Base-by-base conservation (phyloP, 1,139 yeast species). In the Pichia sp. region DNA sequence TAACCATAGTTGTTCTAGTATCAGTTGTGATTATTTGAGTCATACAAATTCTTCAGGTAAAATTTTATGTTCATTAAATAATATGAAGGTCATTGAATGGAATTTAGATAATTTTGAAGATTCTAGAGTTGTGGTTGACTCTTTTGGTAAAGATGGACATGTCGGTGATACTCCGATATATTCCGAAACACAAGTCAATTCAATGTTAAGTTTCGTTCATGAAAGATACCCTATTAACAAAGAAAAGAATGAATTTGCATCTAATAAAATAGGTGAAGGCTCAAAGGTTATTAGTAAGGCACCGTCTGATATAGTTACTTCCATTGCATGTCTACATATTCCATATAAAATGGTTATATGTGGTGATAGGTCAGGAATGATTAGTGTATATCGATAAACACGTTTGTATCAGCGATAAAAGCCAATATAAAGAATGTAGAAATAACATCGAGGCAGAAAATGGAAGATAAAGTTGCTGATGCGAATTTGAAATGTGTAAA, bases 311-410 rank as follows among this genome's bases (percentile, higher is more conserved):
- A 53, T 64, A 3, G 65, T 82, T 24, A 70, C 69, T 2, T 80
- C 67, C 32, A 59, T 81, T 11, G 72, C 69, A 0, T 50, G 72
- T 15, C 48, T 76, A 16, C 53, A 63, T 10, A 59, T 60, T 15
- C 89, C 91, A 0, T 77, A 69, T 50, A 75, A 72, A 35, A 72
- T 82, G 78, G 57, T 82, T 6, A 63, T 83, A 1, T 68, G 82
- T 1, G 85, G 67, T 3, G 91, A 82, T 52, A 59, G 85, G 38
- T 65, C 73, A 35, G 93, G 93, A 0, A 64, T 64, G 7, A 66
- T 83, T 30, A 76, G 75, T 54, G 70, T 83, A 2, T 78, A 44
- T 19, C 33, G 31, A 20, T 35, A 32, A 33, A 29, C 5, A 16
- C n/a, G n/a, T n/a, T n/a, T n/a, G n/a, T n/a, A n/a, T n/a, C n/a